Conservation (phyloP, 257 asterid species). For the Solanum piurae region DNA sequence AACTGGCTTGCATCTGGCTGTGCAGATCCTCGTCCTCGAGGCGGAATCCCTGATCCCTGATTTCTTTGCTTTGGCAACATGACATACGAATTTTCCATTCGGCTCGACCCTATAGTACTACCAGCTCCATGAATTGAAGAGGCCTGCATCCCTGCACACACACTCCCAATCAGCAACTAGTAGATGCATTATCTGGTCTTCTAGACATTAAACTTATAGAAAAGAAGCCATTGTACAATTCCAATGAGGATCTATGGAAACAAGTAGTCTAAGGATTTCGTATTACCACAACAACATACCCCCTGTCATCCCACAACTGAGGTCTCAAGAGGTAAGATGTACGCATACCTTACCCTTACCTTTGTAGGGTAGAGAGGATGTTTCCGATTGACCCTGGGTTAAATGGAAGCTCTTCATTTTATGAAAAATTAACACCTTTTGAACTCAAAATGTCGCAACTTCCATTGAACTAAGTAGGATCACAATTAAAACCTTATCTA, state of each 20-base stretch:
- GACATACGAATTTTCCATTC: constrained; percentile 84
- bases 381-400: not conserved
- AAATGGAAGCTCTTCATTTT: not conserved
- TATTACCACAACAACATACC: not conserved
- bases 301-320: not conserved
- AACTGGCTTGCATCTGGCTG: constrained; percentile 53
- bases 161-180: constrained; percentile 11
- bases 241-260: not conserved
- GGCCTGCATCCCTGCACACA: constrained; percentile 67
- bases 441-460: not conserved
- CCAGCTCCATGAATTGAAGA: constrained; percentile 52
- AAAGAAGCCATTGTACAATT: not conserved
- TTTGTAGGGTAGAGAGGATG: not conserved
- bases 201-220: not conserved
- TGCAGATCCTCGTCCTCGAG: constrained; percentile 49
- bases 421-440: not conserved
- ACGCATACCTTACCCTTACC: not conserved
- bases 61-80: constrained; percentile 79
- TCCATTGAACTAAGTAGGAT: no score
- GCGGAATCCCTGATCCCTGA: constrained; percentile 52
- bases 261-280: not conserved
- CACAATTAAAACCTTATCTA: not conserved
- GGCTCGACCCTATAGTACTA: constrained; percentile 54
- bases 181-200: not conserved
- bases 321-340: not conserved